Evolutionary conservation across 2,329 filamentous ascomycete species (phyloP), one percentile per base, ranked within the genome.

Genomic region (Aspergillus cejpii): DNA sequence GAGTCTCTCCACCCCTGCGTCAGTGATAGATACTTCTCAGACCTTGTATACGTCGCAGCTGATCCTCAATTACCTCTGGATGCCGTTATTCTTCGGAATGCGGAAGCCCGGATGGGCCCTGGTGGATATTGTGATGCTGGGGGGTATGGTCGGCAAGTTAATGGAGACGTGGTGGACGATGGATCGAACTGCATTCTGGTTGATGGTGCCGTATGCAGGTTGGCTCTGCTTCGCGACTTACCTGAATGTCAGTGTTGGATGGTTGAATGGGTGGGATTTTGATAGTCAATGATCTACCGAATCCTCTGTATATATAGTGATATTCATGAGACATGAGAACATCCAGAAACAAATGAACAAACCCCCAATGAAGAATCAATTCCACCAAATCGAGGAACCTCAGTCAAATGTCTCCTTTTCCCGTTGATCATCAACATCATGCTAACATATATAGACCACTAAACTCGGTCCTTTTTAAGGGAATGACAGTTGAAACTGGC

Each of bases 151-250:
- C 38, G 78, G 76, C 5, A 90, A 88, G 56, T 68, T 96, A 40
- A 77, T 85, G 11, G 85, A 84, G 59, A 69, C 85, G 46, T 96
- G 87, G 83, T 80, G 80, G 49, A 74, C 80, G 51, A 77, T 91
- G 37, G 90, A 96, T 64, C 65, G 74, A 15, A 74, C 81, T 6
- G 81, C 87, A 15, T 85, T 81, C 12, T 90, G 80, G 79, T 74
- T 81, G 53, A 76, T 94, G 67, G 77, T 79, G 19, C 91, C 90
- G 0, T 97, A 96, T 62, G 69, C 94, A 20, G 85, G 74, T 12
- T 97, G 91, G 91, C 70, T 96, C 56, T 74, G 81, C 42, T 96
- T 94, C 62, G 90, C 89, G 24, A 88, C 85, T 0, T 97, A 96
- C 62, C 72, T 97, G 41, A 87, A 81, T 58, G 80, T 79, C 1